Conservation (phyloP, 1,284 basidiomycete genomes). For the Cystobasidium slooffiae region DNA sequence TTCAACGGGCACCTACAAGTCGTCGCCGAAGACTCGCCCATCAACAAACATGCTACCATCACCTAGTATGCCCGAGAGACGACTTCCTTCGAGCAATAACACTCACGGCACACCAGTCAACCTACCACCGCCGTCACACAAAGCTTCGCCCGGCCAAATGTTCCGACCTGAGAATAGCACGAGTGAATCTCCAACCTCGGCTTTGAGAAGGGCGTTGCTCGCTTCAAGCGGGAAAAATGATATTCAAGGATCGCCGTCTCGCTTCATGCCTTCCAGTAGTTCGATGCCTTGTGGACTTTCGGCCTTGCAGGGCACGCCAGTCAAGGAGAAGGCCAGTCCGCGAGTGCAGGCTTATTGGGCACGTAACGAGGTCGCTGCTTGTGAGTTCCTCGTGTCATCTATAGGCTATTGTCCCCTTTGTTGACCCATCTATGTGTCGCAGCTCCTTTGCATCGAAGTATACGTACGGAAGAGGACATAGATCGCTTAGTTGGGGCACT, state of each 20-base stretch:
- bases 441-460: slow-evolving; percentile 35
- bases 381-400: neutral
- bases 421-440: neutral
- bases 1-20: slow-evolving; percentile 30
- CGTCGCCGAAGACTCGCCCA: slow-evolving; percentile 38
- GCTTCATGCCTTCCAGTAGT: slow-evolving; percentile 12
- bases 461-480: slow-evolving; percentile 22
- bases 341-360: slow-evolving; percentile 42
- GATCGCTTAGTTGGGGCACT: slow-evolving; percentile 18
- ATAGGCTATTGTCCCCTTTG: neutral
- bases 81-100: neutral
- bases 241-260: neutral
- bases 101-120: neutral
- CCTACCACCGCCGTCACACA: slow-evolving; percentile 4
- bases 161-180: slow-evolving; percentile 18
- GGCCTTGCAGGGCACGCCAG: neutral
- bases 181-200: slow-evolving; percentile 32
- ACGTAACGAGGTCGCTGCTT: slow-evolving; percentile 22
- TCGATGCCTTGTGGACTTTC: slow-evolving; percentile 29
- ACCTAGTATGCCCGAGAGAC: slow-evolving; percentile 21
- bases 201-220: slow-evolving; percentile 29
- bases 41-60: slow-evolving; percentile 28
- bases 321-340: slow-evolving; percentile 28
- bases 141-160: slow-evolving; percentile 8
- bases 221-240: slow-evolving; percentile 9